These are phyloP conservation scores for Diaporthe aspalathi DNA, from an alignment of 2,329 filamentous ascomycete species.

Conservation along the genomic window DNA sequence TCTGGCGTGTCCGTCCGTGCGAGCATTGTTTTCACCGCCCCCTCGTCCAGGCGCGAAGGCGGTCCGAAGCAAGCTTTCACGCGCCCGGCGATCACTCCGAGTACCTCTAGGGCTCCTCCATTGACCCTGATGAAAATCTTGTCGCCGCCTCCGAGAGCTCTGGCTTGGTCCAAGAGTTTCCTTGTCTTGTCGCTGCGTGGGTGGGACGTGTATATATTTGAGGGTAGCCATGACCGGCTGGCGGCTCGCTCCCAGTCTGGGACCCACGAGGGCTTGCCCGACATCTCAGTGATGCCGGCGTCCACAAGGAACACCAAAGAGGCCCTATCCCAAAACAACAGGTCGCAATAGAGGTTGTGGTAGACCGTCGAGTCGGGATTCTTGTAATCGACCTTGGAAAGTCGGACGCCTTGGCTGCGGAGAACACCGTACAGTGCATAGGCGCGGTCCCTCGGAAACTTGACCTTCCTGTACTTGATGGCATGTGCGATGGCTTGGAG, in stretches of 20 bases:
- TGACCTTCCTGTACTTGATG: not conserved
- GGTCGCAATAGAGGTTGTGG: not conserved
- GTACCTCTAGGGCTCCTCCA: not conserved
- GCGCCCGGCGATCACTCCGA: not conserved
- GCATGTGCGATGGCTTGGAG: not conserved
- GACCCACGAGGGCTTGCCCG: not conserved
- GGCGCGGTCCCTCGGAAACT: not conserved
- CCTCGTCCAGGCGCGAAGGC: not conserved
- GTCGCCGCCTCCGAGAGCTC: not conserved
- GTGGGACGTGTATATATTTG: not conserved
- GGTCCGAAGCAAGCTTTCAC: not conserved
- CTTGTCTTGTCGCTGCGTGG: not conserved
- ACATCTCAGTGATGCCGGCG: not conserved
- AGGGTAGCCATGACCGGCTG: not conserved
- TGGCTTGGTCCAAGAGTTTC: not conserved
- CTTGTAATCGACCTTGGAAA: not conserved
- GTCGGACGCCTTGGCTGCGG: not conserved
- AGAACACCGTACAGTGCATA: slow-evolving; percentile 3
- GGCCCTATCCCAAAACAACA: not conserved
- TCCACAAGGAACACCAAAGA: not conserved
- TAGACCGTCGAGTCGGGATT: not conserved
- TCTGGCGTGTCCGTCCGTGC: not conserved
- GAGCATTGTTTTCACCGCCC: not conserved
- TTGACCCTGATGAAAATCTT: not conserved
- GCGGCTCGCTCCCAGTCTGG: not conserved